These are phyloP conservation scores for Pseudogymnoascus verrucosus DNA, from an alignment of 2,329 filamentous ascomycete species.

Conservation along the genomic window DNA sequence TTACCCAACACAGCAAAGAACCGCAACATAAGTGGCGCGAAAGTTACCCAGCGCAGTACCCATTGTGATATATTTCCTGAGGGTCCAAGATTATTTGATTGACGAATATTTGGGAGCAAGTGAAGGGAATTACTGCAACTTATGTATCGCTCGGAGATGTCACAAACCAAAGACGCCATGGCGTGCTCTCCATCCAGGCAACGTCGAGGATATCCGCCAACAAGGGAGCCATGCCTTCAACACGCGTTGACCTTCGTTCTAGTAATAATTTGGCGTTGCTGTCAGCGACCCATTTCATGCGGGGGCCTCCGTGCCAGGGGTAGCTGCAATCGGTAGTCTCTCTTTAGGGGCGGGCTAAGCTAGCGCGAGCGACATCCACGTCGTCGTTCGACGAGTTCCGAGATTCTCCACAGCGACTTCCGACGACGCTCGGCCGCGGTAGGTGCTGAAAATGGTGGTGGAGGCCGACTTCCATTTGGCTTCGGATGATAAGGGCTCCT, in stretches of 20 bases:
- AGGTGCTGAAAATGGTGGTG: background rate
- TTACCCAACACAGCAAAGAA: slow-evolving; percentile 11
- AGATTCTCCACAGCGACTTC: background rate
- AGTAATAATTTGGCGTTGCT: background rate
- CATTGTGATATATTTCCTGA: slow-evolving; percentile 5
- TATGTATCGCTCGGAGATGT: background rate
- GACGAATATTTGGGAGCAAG: background rate
- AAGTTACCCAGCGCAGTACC: slow-evolving; percentile 27
- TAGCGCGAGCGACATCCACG: slow-evolving; percentile 1
- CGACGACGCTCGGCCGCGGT: background rate
- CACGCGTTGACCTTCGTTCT: background rate
- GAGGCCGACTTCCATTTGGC: background rate
- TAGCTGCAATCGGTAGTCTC: background rate
- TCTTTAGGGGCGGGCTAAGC: background rate
- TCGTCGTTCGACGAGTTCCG: background rate
- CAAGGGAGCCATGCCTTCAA: background rate
- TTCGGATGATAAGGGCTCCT: background rate
- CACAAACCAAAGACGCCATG: background rate
- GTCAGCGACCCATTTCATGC: background rate
- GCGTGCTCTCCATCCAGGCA: slow-evolving; percentile 1
- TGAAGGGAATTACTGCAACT: background rate
- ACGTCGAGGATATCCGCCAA: background rate
- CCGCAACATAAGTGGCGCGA: slow-evolving; percentile 27
- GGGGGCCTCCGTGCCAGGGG: background rate
- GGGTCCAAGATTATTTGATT: background rate